These are phyloP conservation scores for Globisporangium abappressorium DNA, from an alignment of 352 stramenopile genomes.

Conservation along the genomic window DNA sequence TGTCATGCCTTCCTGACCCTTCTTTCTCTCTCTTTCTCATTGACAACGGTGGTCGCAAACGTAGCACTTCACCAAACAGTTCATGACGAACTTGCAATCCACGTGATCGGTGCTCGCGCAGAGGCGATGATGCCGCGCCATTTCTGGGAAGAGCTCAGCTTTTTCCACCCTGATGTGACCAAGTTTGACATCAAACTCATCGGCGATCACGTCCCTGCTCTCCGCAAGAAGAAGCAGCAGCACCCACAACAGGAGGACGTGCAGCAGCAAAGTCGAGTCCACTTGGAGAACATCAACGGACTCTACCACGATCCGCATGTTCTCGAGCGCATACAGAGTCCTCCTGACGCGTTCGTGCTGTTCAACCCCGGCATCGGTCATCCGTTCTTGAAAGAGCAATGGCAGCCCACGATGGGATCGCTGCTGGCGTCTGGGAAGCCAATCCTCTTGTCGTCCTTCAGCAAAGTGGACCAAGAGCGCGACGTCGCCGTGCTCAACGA, in stretches of 20 bases:
- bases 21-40: not conserved
- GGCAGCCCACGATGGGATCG: conserved; percentile 49
- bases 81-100: conserved; percentile 24
- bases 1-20: not conserved
- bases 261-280: conserved; percentile 23
- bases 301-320: conserved; percentile 49
- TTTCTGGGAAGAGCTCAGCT: conserved; percentile 59
- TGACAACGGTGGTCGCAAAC: not conserved
- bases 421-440: conserved; percentile 44
- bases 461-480: conserved; percentile 49
- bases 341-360: conserved; percentile 56
- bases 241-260: not conserved
- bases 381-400: conserved; percentile 38
- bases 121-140: conserved; percentile 74
- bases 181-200: conserved; percentile 53
- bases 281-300: conserved; percentile 41
- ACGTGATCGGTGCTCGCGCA: conserved; percentile 64
- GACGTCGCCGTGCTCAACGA: conserved; percentile 46
- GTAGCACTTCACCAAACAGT: conserved; percentile 2
- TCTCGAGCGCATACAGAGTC: conserved; percentile 12
- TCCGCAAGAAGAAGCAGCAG: conserved; percentile 24
- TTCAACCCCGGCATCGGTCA: conserved; percentile 77
- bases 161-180: conserved; percentile 29
- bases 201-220: conserved; percentile 56
- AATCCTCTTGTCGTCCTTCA: conserved; percentile 66